phyloP scores from a whole-genome alignment of 176 grass and related monocot genomes.

The Musa beccarii region DNA sequence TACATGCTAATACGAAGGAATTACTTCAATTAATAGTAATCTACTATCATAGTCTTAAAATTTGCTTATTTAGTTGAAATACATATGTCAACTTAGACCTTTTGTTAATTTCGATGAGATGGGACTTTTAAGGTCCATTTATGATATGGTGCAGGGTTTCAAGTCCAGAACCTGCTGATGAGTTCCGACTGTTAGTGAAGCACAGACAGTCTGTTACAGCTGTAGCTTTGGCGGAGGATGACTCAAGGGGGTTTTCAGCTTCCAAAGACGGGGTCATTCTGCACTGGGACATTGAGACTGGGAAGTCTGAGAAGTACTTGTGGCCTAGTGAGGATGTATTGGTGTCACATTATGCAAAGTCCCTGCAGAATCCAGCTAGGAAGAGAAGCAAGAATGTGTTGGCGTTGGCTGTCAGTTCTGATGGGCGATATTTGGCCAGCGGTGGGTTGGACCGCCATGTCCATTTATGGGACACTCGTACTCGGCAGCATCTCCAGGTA shows the following conservation, averaged over 20 bases:
- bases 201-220: constrained; percentile 67
- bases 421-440: constrained; percentile 62
- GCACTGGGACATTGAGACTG: constrained; percentile 76
- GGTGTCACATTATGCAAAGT: constrained; percentile 64
- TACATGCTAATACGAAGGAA: no score
- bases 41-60: no score
- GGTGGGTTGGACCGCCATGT: constrained; percentile 75
- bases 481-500: constrained; percentile 71
- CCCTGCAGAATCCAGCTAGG: constrained; percentile 31
- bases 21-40: no score
- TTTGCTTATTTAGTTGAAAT: no score
- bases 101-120: neutral
- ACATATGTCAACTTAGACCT: neutral
- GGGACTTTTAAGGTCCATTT: neutral
- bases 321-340: constrained; percentile 74
- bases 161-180: constrained; percentile 42
- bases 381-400: constrained; percentile 70
- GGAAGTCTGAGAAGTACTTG: constrained; percentile 60
- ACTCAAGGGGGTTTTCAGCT: constrained; percentile 63
- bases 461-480: constrained; percentile 83
- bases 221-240: constrained; percentile 53
- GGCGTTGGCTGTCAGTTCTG: constrained; percentile 64
- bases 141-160: constrained; percentile 38
- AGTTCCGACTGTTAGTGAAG: constrained; percentile 56
- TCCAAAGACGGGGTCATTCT: constrained; percentile 74